Base-by-base conservation (phyloP, 2,329 filamentous ascomycete species). In the Metarhizium humberi region DNA sequence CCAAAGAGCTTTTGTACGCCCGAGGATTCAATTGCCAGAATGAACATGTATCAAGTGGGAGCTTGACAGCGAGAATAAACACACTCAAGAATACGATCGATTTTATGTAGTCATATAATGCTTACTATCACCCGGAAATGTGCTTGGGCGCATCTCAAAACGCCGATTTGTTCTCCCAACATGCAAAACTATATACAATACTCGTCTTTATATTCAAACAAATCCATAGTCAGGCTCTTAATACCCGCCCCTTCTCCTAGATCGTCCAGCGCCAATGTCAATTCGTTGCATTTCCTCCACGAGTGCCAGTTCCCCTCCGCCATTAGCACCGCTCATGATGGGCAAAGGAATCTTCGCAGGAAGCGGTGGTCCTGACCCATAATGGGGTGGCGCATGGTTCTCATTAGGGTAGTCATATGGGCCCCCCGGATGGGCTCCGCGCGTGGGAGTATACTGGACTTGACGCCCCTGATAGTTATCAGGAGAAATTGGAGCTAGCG, bases 261-360 rank as follows among this genome's bases (percentile, higher is more conserved):
- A 78, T 56, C 82, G 73, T 3, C 82, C 83, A 29, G 74, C 73
- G n/a, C 84, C 84, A 60, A 87, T 79, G 62, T 87, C 82, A 58
- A 87, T 86, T 50, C 76, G 75, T 62, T 78, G 83, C 76, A 92
- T 80, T 71, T 92, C 88, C 59, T 89, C 77, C 69, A 87, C 79
- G 53, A 92, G 71, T 20, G 85, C 81, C 69, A 81, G 75, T 55
- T 78, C 77, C 30, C 71, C 68, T 16, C 67, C 71, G 52, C 68
- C 72, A 38, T 71, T 70, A 5, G 68, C 70, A 36, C 72, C 75
- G 58, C 73, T 78, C 72, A 75, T 78, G n/a, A 69, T 54, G 30
- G 66, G 65, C 25, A 87, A 68, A 1, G 86, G 85, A 8, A 89
- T 73, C 70, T 90, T 90, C n/a, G 85, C 84, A 3, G 87, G 86